Percentiles rank a stretch among this genome's conserved stretches.
phyloP scores from a whole-genome alignment of 352 stramenopile genomes.

The Blastocystis sp. region DNA sequence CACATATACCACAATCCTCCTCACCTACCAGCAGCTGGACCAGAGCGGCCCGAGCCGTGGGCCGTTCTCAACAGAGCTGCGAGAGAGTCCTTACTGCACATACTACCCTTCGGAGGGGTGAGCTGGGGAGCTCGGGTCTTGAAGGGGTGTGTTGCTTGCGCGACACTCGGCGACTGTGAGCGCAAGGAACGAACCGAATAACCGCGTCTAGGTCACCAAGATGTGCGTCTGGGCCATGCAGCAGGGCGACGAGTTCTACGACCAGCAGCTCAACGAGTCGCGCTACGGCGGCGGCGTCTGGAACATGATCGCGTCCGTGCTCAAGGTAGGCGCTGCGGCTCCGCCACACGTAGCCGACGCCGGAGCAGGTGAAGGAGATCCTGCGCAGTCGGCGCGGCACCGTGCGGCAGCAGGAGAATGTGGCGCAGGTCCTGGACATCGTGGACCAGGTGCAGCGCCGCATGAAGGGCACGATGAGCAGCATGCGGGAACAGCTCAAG shows the following conservation, averaged over 20 bases:
- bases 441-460: conserved; percentile 57
- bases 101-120: conserved; percentile 57
- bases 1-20: too few relatives aligned
- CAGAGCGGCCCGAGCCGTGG: neutral
- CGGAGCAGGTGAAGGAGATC: conserved; percentile 59
- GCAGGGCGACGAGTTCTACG: conserved; percentile 60
- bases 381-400: conserved; percentile 55
- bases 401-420: conserved; percentile 56
- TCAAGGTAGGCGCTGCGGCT: neutral
- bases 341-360: conserved; percentile 14
- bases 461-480: conserved; percentile 57
- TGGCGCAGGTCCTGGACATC: conserved; percentile 56
- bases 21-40: neutral
- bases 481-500: conserved; percentile 58
- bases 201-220: conserved; percentile 57
- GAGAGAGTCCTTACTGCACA: conserved; percentile 30
- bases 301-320: conserved; percentile 58
- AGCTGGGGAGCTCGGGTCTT: conserved; percentile 41
- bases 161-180: conserved; percentile 48
- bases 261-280: conserved; percentile 58
- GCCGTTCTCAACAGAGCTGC: conserved; percentile 42
- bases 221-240: conserved; percentile 60
- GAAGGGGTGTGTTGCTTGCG: conserved; percentile 24
- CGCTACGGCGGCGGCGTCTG: conserved; percentile 59
- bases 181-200: conserved; percentile 44